Evolutionary conservation across 2,329 filamentous ascomycete genomes (phyloP).

Genomic region (Trichoderma semiorbis): DNA sequence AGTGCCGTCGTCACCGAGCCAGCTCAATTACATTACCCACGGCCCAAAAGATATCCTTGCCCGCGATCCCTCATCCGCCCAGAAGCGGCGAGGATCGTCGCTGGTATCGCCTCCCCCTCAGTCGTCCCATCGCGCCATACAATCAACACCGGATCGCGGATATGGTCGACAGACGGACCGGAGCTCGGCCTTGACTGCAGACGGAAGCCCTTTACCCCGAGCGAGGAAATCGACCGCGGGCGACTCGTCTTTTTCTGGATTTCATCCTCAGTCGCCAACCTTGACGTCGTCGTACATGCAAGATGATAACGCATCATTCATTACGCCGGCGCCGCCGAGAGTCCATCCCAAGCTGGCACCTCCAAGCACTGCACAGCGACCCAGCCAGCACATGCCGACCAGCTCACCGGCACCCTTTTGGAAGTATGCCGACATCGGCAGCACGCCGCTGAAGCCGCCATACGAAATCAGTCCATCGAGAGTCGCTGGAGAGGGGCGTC

Average conservation of each 20-base stretch:
- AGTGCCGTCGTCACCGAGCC: conserved; percentile 64
- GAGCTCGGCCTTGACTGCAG: conserved; percentile 42
- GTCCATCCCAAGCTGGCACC: conserved; percentile 73
- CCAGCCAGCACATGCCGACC: conserved; percentile 81
- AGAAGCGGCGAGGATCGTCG: conserved; percentile 56
- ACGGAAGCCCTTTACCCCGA: conserved; percentile 61
- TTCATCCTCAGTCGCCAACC: conserved; percentile 56
- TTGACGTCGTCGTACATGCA: conserved; percentile 61
- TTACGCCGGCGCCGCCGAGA: conserved; percentile 70
- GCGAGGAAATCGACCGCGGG: conserved; percentile 46
- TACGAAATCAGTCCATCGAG: conserved; percentile 61
- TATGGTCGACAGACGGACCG: conserved; percentile 38
- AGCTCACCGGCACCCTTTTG: conserved; percentile 84
- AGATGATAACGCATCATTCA: conserved; percentile 58
- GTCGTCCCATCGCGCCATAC: conserved; percentile 47
- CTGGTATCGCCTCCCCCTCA: conserved; percentile 54
- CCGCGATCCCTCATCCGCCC: conserved; percentile 48
- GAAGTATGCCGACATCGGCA: conserved; percentile 77
- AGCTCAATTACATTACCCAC: conserved; percentile 59
- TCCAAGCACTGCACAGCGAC: conserved; percentile 74
- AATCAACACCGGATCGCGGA: conserved; percentile 57
- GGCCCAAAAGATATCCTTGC: conserved; percentile 54
- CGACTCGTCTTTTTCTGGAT: conserved; percentile 46
- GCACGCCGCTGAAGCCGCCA: conserved; percentile 60
- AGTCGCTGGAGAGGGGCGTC: conserved; percentile 37